Evolutionary conservation across 2,329 filamentous ascomycete species (phyloP).

Genomic region (Corynespora cassiicola): DNA sequence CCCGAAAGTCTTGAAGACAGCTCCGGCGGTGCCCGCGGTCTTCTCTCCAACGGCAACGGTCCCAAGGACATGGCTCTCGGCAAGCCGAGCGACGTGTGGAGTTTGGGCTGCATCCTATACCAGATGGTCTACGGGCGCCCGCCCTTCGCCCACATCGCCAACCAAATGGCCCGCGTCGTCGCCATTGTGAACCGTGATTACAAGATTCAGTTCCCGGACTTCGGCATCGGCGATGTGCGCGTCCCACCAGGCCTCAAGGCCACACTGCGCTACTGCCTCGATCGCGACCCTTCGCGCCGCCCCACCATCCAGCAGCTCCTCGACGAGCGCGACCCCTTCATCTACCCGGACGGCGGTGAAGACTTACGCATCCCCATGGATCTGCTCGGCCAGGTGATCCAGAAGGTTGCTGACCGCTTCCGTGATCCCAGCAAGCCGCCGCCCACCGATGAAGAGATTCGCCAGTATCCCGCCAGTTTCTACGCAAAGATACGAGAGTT

Average conservation of each 20-base stretch:
- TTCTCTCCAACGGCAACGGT: constrained; percentile 38
- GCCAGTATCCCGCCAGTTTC: constrained; percentile 54
- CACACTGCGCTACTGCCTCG: constrained; percentile 64
- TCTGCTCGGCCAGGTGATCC: constrained; percentile 65
- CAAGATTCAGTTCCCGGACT: constrained; percentile 73
- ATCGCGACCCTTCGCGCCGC: constrained; percentile 62
- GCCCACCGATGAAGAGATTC: constrained; percentile 63
- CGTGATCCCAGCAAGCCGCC: constrained; percentile 57
- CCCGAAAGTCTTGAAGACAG: constrained; percentile 91
- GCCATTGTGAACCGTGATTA: constrained; percentile 83
- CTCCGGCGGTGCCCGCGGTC: constrained; percentile 65
- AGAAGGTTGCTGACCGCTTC: constrained; percentile 66
- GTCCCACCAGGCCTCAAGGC: constrained; percentile 63
- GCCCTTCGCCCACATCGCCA: constrained; percentile 90
- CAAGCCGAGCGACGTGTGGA: constrained; percentile 96
- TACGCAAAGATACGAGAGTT: constrained; percentile 55
- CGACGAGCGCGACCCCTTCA: constrained; percentile 60
- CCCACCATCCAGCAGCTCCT: constrained; percentile 66
- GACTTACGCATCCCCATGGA: constrained; percentile 59
- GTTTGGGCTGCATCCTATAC: constrained; percentile 92
- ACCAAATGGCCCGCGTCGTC: constrained; percentile 84
- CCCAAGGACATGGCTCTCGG: constrained; percentile 90
- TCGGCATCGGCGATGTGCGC: constrained; percentile 68
- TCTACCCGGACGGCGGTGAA: constrained; percentile 63
- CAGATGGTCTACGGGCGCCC: constrained; percentile 98